Percentiles rank a stretch among this genome's conserved stretches.
phyloP scores from a whole-genome alignment of 2,329 filamentous ascomycete species.

The Amauroascus verrucosus region DNA sequence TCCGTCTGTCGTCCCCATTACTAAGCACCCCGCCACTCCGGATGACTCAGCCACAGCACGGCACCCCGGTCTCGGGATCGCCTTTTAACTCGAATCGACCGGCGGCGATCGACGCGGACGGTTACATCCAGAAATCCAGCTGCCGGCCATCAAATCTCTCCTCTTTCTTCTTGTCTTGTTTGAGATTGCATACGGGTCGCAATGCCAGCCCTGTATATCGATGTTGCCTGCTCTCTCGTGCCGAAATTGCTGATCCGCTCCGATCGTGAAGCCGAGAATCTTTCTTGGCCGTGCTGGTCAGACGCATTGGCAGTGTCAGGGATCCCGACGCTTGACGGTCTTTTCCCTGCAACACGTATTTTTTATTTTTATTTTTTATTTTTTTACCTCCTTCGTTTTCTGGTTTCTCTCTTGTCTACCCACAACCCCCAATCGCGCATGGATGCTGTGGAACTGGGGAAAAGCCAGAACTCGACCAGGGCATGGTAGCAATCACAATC shows the following conservation, averaged over 20 bases:
- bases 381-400: not conserved
- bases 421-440: not conserved
- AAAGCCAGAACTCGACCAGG: not conserved
- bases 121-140: constrained; percentile 4
- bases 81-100: no score
- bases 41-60: not conserved
- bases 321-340: not conserved
- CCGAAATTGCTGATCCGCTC: constrained; percentile 6
- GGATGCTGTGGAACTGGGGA: not conserved
- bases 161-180: not conserved
- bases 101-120: constrained; percentile 7
- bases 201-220: no score
- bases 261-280: constrained; percentile 3
- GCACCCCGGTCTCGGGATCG: not conserved
- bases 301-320: constrained; percentile 12
- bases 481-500: not conserved
- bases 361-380: not conserved
- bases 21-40: not conserved
- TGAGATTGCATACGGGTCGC: not conserved
- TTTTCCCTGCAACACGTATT: not conserved
- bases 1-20: not conserved
- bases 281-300: constrained; percentile 10
- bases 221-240: not conserved
- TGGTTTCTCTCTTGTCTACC: no score
- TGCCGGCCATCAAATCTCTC: not conserved